Evolutionary conservation across 495 filamentous ascomycete genomes (phyloP), one percentile per base, ranked within the genome.

Genomic region (Penicillium fimorum): DNA sequence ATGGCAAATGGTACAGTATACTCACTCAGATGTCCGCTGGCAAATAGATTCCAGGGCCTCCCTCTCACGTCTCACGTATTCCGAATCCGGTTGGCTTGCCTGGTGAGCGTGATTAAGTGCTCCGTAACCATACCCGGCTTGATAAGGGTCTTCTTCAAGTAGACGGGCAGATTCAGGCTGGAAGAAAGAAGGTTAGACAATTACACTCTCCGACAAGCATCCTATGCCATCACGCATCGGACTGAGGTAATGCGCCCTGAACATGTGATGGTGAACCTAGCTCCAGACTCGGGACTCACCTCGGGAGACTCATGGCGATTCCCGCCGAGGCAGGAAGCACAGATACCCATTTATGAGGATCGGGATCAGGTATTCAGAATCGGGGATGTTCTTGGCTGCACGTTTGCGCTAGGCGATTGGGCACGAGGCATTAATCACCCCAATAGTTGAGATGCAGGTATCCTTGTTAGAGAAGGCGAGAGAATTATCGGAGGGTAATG

Each of bases 31-130:
- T 27, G 79, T 77, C 41, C 72, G 64, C 55, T 81, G 78, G 62
- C 78, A 80, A 58, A 82, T 82, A 5, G 75, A 76, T 60, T 81
- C 76, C 33, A 81, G 63, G 1, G 78, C 79, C 64, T 82, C 79
- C 22, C 76, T 68, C 57, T 82, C 79, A 41, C 76, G 76, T 55
- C 72, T 76, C 56, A 78, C 65, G 53, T 74, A 73, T 58, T 78
- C 77, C 42, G 77, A 68, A 67, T 82, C 78, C 15, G 76, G 73
- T 33, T 79, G 75, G 57, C 76, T 70, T 8, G 58, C 57, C 42
- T 73, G 69, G 22, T 74, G 74, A 24, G 67, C 59, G 43, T 74
- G 64, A 47, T 70, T 73, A 30, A 77, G 71, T 5, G 73, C 71
- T 15, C 72, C 71, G 48, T 79, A 79, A 45, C 77, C 76, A 59